Conservation (phyloP, 75 land plant species). For the Gnetum montanum region DNA sequence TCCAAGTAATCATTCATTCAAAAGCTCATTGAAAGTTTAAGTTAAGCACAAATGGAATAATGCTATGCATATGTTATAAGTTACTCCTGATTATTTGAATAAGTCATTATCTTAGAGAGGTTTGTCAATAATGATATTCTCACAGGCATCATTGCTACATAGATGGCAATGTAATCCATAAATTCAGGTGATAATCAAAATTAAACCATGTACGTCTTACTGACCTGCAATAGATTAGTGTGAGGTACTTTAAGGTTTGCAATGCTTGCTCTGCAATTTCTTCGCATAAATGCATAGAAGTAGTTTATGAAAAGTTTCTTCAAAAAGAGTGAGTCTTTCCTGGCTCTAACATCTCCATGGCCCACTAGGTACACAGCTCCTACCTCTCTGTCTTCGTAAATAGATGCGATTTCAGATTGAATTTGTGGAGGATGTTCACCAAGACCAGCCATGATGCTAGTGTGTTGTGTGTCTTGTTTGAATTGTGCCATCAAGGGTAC, state of each 20-base stretch:
- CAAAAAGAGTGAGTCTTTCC: slow-evolving; percentile 69
- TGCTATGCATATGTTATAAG: no score
- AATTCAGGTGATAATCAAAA: no score
- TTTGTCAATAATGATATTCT: no score
- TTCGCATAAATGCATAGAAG: slow-evolving; percentile 74
- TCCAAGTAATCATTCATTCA: no score
- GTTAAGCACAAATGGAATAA: no score
- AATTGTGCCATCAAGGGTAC: slow-evolving; percentile 33
- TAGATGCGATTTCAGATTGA: slow-evolving; percentile 58
- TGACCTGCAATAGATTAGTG: slow-evolving; percentile 58
- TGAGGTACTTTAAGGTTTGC: slow-evolving; percentile 79
- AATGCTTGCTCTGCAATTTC: slow-evolving; percentile 62
- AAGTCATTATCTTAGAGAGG: no score
- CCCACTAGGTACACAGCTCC: slow-evolving; percentile 79
- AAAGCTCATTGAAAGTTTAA: no score
- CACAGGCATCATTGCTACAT: no score
- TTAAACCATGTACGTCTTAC: slow-evolving; percentile 81
- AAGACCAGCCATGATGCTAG: slow-evolving; percentile 21
- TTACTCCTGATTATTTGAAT: no score
- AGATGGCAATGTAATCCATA: no score
- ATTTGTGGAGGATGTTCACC: slow-evolving; percentile 60
- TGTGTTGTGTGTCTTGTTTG: slow-evolving; percentile 3
- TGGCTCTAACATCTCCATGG: slow-evolving; percentile 75
- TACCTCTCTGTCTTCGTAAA: slow-evolving; percentile 53
- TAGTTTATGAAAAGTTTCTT: slow-evolving; percentile 83